Conservation (phyloP, 2,329 filamentous ascomycete species). For the Trichoderma afroharzianum region DNA sequence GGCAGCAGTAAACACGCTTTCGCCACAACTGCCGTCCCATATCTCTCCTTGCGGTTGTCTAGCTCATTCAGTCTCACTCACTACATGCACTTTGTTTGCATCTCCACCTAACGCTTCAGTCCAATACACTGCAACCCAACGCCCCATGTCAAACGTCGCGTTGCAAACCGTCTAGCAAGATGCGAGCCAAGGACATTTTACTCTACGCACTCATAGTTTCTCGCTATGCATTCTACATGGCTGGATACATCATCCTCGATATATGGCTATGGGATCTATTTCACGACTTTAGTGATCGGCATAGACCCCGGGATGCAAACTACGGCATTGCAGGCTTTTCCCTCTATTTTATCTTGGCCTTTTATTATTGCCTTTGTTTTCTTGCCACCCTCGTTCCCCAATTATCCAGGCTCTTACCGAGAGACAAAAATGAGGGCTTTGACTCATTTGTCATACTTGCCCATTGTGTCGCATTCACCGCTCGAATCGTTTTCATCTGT, state of each 20-base stretch:
- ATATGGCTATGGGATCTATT: background rate
- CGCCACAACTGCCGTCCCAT: background rate
- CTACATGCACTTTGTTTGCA: background rate
- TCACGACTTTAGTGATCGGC: accelerated
- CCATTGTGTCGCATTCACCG: too few species aligned
- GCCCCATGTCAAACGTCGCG: too few species aligned
- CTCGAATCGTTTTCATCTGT: background rate
- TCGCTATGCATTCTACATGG: background rate
- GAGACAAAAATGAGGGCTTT: too few species aligned
- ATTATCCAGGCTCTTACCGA: too few species aligned
- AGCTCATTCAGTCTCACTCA: background rate
- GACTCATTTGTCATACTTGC: too few species aligned
- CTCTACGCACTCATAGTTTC: too few species aligned
- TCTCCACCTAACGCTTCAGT: too few species aligned
- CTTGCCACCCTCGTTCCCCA: too few species aligned
- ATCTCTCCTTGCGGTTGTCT: too few species aligned
- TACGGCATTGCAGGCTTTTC: background rate
- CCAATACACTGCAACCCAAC: too few species aligned
- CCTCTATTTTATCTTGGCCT: background rate
- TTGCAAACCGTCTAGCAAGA: too few species aligned
- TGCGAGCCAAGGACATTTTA: too few species aligned
- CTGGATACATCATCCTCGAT: background rate
- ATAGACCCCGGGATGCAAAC: accelerated
- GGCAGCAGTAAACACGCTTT: background rate
- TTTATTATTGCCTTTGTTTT: background rate